Evolutionary conservation across 2,329 filamentous ascomycete species (phyloP).

Genomic region (Leptographium galeiforme): DNA sequence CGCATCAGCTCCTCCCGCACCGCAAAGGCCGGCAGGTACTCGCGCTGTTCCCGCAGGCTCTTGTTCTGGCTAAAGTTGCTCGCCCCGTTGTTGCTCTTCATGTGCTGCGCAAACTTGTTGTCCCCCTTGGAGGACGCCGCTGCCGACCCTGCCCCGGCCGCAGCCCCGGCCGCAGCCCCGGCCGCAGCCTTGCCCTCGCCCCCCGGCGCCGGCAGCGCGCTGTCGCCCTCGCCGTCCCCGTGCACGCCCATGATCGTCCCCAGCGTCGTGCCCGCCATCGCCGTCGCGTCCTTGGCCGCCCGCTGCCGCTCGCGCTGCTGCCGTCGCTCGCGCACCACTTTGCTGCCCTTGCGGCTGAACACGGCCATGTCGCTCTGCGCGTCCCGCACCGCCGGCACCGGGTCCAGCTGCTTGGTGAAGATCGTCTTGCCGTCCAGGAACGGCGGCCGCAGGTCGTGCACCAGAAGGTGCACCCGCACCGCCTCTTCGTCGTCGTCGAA

Average conservation of each 20-base stretch:
- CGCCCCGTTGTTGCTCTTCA: conserved; percentile 76
- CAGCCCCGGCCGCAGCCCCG: neutral
- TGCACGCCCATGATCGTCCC: conserved; percentile 95
- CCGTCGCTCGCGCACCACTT: conserved; percentile 78
- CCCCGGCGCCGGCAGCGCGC: conserved; percentile 61
- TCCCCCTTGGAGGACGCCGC: conserved; percentile 17
- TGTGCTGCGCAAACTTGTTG: conserved; percentile 76
- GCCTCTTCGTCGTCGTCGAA: conserved; percentile 86
- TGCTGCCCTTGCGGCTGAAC: conserved; percentile 89
- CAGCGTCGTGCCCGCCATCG: conserved; percentile 76
- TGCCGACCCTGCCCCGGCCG: conserved; percentile 15
- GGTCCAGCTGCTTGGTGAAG: conserved; percentile 94
- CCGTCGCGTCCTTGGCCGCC: conserved; percentile 90
- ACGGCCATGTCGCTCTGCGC: conserved; percentile 98
- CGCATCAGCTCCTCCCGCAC: conserved; percentile 85
- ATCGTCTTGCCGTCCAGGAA: conserved; percentile 91
- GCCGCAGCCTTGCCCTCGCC: conserved; percentile 42
- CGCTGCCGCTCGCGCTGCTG: conserved; percentile 88
- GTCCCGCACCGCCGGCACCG: conserved; percentile 83
- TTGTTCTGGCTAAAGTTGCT: conserved; percentile 92
- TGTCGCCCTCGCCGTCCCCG: conserved; percentile 86
- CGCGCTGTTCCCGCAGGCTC: conserved; percentile 75
- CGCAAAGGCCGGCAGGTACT: conserved; percentile 89
- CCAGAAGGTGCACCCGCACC: conserved; percentile 76
- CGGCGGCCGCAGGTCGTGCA: conserved; percentile 86